Percentiles rank a stretch among this genome's conserved stretches.
These are phyloP conservation scores for Platanus orientalis DNA, from an alignment of 164 flowering plant genomes.

Conservation along the genomic window DNA sequence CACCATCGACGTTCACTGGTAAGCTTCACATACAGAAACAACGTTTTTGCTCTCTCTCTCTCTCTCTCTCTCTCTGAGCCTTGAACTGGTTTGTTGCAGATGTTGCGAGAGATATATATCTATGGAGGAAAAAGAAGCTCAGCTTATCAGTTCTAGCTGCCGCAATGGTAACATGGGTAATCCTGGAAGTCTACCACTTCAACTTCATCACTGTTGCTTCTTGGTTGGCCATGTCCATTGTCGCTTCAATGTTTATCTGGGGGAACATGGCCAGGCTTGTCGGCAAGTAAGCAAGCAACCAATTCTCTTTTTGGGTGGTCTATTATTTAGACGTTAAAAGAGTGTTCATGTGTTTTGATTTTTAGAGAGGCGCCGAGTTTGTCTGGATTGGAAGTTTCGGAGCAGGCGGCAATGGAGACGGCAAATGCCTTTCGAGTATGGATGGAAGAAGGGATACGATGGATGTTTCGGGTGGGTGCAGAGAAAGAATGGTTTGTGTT, in stretches of 20 bases:
- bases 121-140: conserved; percentile 51
- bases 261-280: conserved; percentile 33
- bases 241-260: conserved; percentile 32
- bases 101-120: conserved; percentile 22
- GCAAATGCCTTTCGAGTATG: conserved; percentile 8
- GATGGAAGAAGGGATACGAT: conserved; percentile 29
- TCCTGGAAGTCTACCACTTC: conserved; percentile 43
- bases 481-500: conserved; percentile 41
- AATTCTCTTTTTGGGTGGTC: not conserved
- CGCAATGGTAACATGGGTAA: conserved; percentile 40
- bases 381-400: conserved; percentile 30
- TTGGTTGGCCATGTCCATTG: conserved; percentile 36
- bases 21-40: not conserved
- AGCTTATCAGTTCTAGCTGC: conserved; percentile 19
- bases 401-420: conserved; percentile 17
- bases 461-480: conserved; percentile 36
- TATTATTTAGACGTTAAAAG: too few relatives aligned
- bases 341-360: too few relatives aligned
- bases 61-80: not conserved
- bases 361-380: conserved; percentile 34
- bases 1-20: not conserved
- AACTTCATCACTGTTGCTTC: conserved; percentile 43
- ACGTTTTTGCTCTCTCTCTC: not conserved
- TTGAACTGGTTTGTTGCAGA: conserved; percentile 10
- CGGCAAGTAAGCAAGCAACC: conserved; percentile 27